phyloP scores from a whole-genome alignment of 1,139 yeast genomes.

The Suhomyces guaymorum region DNA sequence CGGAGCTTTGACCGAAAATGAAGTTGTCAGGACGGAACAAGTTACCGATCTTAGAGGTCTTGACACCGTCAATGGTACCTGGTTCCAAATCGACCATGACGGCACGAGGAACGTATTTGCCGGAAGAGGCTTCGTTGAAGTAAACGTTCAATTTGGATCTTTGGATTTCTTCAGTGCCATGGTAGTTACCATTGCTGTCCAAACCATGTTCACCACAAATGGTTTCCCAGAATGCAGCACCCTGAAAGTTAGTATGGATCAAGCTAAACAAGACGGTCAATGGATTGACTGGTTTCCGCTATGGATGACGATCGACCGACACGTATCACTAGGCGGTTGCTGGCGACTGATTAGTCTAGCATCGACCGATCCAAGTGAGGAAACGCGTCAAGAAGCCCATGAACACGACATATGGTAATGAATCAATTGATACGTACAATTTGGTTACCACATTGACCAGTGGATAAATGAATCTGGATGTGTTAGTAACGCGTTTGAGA shows the following conservation, averaged over 20 bases:
- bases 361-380: too few species aligned
- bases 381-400: too few species aligned
- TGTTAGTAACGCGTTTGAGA: conserved; percentile 23
- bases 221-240: conserved; percentile 98
- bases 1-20: conserved; percentile 86
- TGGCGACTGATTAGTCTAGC: too few species aligned
- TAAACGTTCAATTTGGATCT: conserved; percentile 54
- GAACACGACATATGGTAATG: too few species aligned
- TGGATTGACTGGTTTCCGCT: too few species aligned
- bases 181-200: conserved; percentile 78
- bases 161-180: conserved; percentile 68
- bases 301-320: too few species aligned
- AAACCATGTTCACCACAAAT: conserved; percentile 96
- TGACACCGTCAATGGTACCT: conserved; percentile 85
- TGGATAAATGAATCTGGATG: conserved; percentile 82
- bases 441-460: conserved; percentile 99
- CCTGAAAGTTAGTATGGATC: conserved; percentile 47
- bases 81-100: conserved; percentile 92
- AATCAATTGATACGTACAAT: conserved; percentile 55
- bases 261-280: too few species aligned
- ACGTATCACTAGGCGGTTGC: neutral
- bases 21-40: conserved; percentile 90
- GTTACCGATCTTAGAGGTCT: conserved; percentile 73
- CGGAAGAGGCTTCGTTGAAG: conserved; percentile 65
- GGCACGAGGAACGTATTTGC: conserved; percentile 91